Base-by-base conservation (phyloP, 2,329 filamentous ascomycete species). In the Aspergillus pseudoviridinutans region DNA sequence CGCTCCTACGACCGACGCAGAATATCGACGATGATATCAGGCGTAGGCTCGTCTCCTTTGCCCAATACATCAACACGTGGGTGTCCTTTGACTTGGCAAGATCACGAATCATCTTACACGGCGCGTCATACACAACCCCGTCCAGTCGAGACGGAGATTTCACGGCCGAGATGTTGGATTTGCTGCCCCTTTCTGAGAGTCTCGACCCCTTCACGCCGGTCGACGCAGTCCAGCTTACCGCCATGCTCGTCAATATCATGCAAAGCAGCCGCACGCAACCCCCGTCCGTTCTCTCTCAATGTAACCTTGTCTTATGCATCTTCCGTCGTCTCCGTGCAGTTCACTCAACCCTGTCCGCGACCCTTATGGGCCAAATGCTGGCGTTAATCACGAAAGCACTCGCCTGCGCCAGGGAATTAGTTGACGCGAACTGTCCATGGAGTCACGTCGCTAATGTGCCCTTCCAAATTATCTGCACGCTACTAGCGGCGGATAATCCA, bases 371-470 rank as follows among this genome's bases (percentile, higher is more conserved):
- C 5, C 72, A 74, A 9, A 74, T 84, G 12, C 73, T 84, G 3
- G 68, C 67, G 0, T 69, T 84, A 4, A 73, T 76, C 0, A 49
- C 46, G 2, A 70, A 75, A 2, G 80, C 77, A 0, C 74, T 84
- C 17, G 68, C 72, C 17, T 78, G 79, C 0, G 80, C 82, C 0
- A 73, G 76, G 3, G 66, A 64, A 3, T 77, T 83, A 64, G 68
- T 80, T 0, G 71, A 73, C 2, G 68, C 69, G 10, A 70, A 74
- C 9, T 71, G 73, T 2, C 82, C 82, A 0, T 85, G 82, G 82
- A 82, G 84, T 61, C 82, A 85, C 55, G 77, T 82, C 47, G 80
- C 80, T 25, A 84, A 84, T 50, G 79, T 84, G 0, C 82, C 82
- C 0, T 85, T 85, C 56, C 82, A 84, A 51, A 77, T 81, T 0